Base-by-base conservation (phyloP, 2,329 filamentous ascomycete species). In the Trichophyton benhamiae region DNA sequence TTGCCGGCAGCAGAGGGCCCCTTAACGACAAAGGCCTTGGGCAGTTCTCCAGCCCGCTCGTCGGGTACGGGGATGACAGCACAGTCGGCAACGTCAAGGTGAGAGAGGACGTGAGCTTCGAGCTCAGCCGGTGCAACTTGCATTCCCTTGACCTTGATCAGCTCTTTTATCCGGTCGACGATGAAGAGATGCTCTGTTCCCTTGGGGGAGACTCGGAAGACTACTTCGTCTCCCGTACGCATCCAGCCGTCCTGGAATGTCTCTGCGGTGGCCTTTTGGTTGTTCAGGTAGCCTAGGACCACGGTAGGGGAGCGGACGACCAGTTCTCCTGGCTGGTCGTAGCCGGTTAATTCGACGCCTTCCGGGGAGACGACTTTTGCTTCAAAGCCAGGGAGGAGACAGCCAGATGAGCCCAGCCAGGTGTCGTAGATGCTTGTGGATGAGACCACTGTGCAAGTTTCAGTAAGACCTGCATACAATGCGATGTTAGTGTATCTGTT, bases 41-140 rank as follows among this genome's bases (percentile, higher is more conserved):
- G 83, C 0, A 85, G 74, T 66, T 86, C 83, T 30, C 83, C 83
- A 0, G 83, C 80, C 4, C 76, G 71, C 5, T 83, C 82, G 62
- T 86, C 83, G 0, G 85, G 87, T 0, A 91, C 78, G 13, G 86
- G 85, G 65, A 94, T 89, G 6, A 95, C 88, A 13, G 89, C 85
- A 66, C 84, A 87, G 73, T 95, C 89, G 49, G 83, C 83, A n/a
- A 94, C 88, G 9, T 80, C 79, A 0, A 85, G 83, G 70, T 92
- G 88, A 0, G 84, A 82, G 13, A 95, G 82, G 3, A 95, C 79
- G 68, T 90, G 87, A 1, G 87, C 86, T 74, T 95, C 89, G 0
- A 95, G 82, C 71, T 94, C 89, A 1, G 89, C 89, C 0, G 89
- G 89, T 0, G 89, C 87, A 22, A 94, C 89, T 83, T 94, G 89